These are phyloP conservation scores for Triticum timopheevii DNA, from an alignment of 176 grass and related monocot species.

Conservation along the genomic window DNA sequence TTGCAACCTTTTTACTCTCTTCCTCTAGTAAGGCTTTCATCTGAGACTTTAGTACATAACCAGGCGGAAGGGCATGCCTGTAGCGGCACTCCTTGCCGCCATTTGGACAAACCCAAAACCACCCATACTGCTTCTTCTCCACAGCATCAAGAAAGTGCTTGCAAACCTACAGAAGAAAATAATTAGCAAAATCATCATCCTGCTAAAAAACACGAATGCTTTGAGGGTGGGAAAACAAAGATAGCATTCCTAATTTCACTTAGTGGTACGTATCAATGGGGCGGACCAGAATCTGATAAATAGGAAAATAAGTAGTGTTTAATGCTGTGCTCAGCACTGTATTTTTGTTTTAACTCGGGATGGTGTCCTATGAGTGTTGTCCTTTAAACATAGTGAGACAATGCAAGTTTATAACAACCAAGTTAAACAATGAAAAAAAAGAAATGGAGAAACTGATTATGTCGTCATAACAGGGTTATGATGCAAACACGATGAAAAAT, in stretches of 20 bases:
- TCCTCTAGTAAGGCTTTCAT: constrained; percentile 99
- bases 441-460: not conserved
- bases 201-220: constrained; percentile 2
- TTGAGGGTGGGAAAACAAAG: not conserved
- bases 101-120: constrained; percentile 99
- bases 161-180: constrained; percentile 68
- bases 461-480: not conserved
- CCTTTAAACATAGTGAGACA: not conserved
- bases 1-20: constrained; percentile 81
- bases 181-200: constrained; percentile 10
- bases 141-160: constrained; percentile 96
- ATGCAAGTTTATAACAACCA: not conserved
- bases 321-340: not conserved
- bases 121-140: constrained; percentile 99
- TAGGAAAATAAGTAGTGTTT: not conserved
- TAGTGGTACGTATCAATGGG: not conserved
- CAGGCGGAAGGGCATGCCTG: constrained; percentile 91
- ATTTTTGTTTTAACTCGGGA: not conserved
- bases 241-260: not conserved
- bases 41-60: constrained; percentile 97
- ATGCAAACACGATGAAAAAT: not conserved
- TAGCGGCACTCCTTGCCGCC: constrained; percentile 96
- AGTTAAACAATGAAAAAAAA: not conserved
- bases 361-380: not conserved
- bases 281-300: not conserved